These are phyloP conservation scores for Globisporangium apiculatum DNA, from an alignment of 352 stramenopile genomes.

Conservation along the genomic window DNA sequence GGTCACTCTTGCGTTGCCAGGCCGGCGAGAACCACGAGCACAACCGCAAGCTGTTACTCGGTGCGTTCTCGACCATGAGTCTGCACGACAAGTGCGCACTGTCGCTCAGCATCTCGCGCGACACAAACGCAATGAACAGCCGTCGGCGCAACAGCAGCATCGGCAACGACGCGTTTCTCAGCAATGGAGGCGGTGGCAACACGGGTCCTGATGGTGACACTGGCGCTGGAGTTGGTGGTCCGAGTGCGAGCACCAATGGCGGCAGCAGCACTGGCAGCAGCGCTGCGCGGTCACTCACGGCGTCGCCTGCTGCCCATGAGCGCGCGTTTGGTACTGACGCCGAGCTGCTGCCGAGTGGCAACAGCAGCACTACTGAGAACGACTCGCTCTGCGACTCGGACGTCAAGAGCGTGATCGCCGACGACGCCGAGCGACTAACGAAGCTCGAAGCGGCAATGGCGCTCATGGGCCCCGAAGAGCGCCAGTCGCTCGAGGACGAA, in stretches of 20 bases:
- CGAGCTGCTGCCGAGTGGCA: slow-evolving; percentile 1
- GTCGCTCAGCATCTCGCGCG: slow-evolving; percentile 73
- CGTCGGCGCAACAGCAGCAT: slow-evolving; percentile 50
- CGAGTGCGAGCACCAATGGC: slow-evolving; percentile 4
- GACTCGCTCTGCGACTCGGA: slow-evolving; percentile 55
- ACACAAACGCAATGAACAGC: slow-evolving; percentile 21
- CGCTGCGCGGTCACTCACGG: slow-evolving; percentile 3
- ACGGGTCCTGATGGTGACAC: slow-evolving; percentile 18
- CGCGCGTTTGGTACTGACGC: slow-evolving; percentile 1
- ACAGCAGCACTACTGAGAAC: slow-evolving; percentile 16
- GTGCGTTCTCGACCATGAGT: slow-evolving; percentile 85
- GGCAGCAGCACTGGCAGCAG: slow-evolving; percentile 12
- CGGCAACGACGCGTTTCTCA: slow-evolving; percentile 32
- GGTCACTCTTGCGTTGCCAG: too few species aligned
- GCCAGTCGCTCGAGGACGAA: slow-evolving; percentile 81
- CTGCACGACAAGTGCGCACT: slow-evolving; percentile 84
- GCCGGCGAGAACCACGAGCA: slow-evolving; percentile 69
- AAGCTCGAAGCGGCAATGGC: slow-evolving; percentile 81
- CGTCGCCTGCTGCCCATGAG: slow-evolving; percentile 11
- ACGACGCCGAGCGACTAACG: slow-evolving; percentile 65
- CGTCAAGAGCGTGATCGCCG: slow-evolving; percentile 79
- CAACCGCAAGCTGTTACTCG: slow-evolving; percentile 78
- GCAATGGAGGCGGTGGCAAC: background rate
- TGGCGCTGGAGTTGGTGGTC: background rate
- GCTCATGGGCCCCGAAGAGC: slow-evolving; percentile 82